Evolutionary conservation across 2,329 filamentous ascomycete species (phyloP), one percentile per base, ranked within the genome.

Genomic region (Alternaria panax): DNA sequence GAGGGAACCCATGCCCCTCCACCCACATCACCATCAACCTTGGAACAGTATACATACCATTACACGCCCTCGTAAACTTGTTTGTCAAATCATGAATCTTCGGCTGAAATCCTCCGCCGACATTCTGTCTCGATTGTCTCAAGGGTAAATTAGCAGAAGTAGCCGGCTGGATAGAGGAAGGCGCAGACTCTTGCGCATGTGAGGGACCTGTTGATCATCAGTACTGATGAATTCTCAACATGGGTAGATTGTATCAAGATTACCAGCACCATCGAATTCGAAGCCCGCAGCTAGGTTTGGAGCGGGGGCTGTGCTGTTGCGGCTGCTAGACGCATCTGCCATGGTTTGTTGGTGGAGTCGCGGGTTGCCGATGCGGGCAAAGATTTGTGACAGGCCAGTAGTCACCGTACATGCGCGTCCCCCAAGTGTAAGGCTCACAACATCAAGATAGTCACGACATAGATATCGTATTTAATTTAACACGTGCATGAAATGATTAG

Each of bases 11-110:
- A 60, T 68, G 46, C 60, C 54, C 55, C 60, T 64, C 59, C 55
- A 53, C 40, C 14, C 14, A 14, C 32, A 36, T n/a, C 32, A 36
- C 32, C 16, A 25, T 20, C 16, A 25, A 38, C 32, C 11, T 3
- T 6, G 7, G 20, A n/a, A n/a, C 12, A 11, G 4, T 22, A 38
- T 42, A 63, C 79, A 42, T 74, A 86, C 85, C 81, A 41, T 78
- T 80, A 51, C 84, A 83, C 57, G 85, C 85, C 59, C 76, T 71
- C 14, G 80, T 82, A 66, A 87, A 87, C 65, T 83, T 80, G 38
- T 80, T 79, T n/a, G 85, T 87, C 64, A 87, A 85, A 72, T 88
- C 84, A 67, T 79, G 78, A 60, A 81, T 76, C 51, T 76, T 77
- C 48, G 79, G 76, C 62, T 77, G 36, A 71, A 59, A n/a, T n/a